Percentiles rank a stretch among this genome's conserved stretches.
Conservation (phyloP, 768 basidiomycete species). For the Tricholoma hemisulphureum region DNA sequence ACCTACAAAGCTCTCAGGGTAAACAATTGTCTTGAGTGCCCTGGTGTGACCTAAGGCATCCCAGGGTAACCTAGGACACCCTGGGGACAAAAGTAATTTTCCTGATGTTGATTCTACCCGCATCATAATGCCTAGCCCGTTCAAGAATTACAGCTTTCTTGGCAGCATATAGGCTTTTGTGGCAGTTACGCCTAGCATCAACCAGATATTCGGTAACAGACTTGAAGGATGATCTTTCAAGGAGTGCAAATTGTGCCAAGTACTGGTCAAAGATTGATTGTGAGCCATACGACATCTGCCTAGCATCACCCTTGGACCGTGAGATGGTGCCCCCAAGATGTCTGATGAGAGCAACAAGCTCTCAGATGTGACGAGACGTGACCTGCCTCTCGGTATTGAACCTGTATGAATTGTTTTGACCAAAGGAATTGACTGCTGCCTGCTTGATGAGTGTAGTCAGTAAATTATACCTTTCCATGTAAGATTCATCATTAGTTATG, state of each 20-base stretch:
- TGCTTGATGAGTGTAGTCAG: not conserved
- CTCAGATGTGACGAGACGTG: not conserved
- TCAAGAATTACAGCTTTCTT: slow-evolving; percentile 3
- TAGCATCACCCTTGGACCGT: not conserved
- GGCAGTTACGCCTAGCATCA: not conserved
- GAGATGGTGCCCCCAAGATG: not conserved
- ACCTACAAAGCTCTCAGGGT: too few species aligned
- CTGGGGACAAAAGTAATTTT: too few species aligned
- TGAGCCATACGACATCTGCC: not conserved
- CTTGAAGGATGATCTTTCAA: not conserved
- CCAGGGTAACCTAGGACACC: too few species aligned
- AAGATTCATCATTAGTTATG: not conserved
- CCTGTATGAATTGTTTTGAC: not conserved
- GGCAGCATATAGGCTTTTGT: slow-evolving; percentile 5
- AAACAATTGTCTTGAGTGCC: too few species aligned
- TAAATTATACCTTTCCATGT: not conserved
- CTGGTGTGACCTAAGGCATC: too few species aligned
- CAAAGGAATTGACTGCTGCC: not conserved
- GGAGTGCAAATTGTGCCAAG: not conserved
- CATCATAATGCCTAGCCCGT: not conserved
- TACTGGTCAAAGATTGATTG: not conserved
- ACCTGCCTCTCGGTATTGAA: not conserved
- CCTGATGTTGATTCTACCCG: not conserved
- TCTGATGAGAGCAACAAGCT: not conserved
- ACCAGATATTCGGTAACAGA: not conserved